Evolutionary conservation across 2,329 filamentous ascomycete species (phyloP), one percentile per base, ranked within the genome.

Genomic region (Clonostachys chloroleuca): DNA sequence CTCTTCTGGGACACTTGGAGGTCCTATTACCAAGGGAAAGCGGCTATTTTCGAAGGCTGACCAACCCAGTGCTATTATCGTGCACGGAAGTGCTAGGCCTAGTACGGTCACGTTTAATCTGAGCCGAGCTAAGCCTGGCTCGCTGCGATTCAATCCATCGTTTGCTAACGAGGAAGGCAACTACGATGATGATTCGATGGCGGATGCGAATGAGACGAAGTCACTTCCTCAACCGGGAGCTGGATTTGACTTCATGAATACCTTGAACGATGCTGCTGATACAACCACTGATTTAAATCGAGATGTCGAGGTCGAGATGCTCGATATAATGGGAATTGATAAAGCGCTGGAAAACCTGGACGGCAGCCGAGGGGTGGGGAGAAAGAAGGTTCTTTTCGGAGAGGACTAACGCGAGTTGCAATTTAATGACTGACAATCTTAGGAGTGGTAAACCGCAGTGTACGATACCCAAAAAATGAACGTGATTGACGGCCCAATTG

Each of bases 251-350:
- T 83, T 83, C 52, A 69, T 70, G 36, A 70, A 74, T 40, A 75
- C 69, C 16, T 58, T 83, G 34, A 70, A 66, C 43, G 72, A 68
- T 2, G 80, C 80, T 2, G 80, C 80, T 4, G 78, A 83, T 48
- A 62, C 67, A 7, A 66, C 67, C 18, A 70, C 74, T 34, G 74
- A 78, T 44, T 66, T 73, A n/a, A 66, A 68, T 24, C 67, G 80
- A 34, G 73, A 83, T 47, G 69, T 82, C 12, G 80, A 83, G 57
- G 70, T 72, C 33, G 80, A 83, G 61, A 77, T 83, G 70, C 68
- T 86, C 54, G 81, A 84, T 58, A 81, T 86, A 41, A 78, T 83
- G 73, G 80, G 81, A 54, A 83, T 86, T 56, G 82, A 86, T 54
- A 74, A 78, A 49, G 77, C 75, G 43, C 61, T 86, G 45, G 73